Percentiles rank a stretch among this genome's conserved stretches.
phyloP scores from a whole-genome alignment of 345 rosid species.

The Draba incana region DNA sequence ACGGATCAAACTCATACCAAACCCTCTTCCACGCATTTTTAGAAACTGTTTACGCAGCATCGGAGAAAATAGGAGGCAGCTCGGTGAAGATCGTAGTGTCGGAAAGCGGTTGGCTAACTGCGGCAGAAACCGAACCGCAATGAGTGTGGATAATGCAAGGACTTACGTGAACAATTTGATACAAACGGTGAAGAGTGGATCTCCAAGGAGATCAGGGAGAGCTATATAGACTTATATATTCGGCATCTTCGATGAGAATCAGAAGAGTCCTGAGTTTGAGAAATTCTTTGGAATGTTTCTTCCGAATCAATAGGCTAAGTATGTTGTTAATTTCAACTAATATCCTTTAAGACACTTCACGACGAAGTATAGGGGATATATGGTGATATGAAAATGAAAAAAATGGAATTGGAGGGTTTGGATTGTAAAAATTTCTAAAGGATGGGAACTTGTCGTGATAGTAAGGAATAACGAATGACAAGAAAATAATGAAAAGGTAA shows the following conservation, averaged over 20 bases:
- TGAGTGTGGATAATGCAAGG: slow-evolving; percentile 53
- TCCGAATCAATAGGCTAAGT: slow-evolving; percentile 56
- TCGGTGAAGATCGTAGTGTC: slow-evolving; percentile 58
- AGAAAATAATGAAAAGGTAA: slow-evolving; percentile 15
- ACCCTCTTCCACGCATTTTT: slow-evolving; percentile 61
- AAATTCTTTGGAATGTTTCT: slow-evolving; percentile 58
- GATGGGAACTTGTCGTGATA: slow-evolving; percentile 18
- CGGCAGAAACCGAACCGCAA: slow-evolving; percentile 50
- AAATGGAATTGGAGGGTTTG: slow-evolving; percentile 17
- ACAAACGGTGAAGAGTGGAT: slow-evolving; percentile 48
- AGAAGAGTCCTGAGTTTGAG: slow-evolving; percentile 55
- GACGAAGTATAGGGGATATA: background rate
- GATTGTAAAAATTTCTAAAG: slow-evolving; percentile 15
- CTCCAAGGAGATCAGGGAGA: slow-evolving; percentile 50
- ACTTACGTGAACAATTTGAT: slow-evolving; percentile 58
- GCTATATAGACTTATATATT: slow-evolving; percentile 68
- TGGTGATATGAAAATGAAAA: background rate
- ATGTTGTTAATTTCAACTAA: slow-evolving; percentile 49
- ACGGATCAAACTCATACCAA: slow-evolving; percentile 38
- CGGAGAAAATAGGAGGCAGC: slow-evolving; percentile 57
- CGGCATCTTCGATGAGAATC: slow-evolving; percentile 61
- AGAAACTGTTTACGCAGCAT: slow-evolving; percentile 54
- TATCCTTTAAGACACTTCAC: slow-evolving; percentile 2
- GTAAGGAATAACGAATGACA: slow-evolving; percentile 18
- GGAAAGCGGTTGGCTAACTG: slow-evolving; percentile 69